Percentiles rank a stretch among this genome's conserved stretches.
Evolutionary conservation across 2,329 filamentous ascomycete genomes (phyloP).

Genomic region (Sarocladiaceae sp.): DNA sequence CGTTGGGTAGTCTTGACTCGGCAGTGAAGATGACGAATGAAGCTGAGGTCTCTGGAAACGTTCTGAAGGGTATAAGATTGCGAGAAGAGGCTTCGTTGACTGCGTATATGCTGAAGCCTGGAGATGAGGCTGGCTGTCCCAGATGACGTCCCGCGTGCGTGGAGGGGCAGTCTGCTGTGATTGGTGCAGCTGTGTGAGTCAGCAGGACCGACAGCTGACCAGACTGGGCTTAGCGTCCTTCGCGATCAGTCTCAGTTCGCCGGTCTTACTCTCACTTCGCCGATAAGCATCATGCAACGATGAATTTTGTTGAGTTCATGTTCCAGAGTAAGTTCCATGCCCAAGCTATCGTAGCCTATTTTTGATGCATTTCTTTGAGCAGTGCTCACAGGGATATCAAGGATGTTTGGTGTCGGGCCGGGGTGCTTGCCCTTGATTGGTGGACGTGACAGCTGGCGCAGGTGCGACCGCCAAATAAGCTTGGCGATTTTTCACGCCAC

Average conservation of each 20-base stretch:
- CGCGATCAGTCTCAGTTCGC: no score
- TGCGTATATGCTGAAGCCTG: background rate
- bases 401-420: background rate
- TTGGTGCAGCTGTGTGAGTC: background rate
- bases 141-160: slow-evolving; percentile 6
- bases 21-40: no score
- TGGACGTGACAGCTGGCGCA: background rate
- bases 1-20: background rate
- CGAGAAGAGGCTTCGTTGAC: background rate
- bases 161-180: background rate
- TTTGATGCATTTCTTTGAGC: background rate
- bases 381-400: background rate
- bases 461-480: background rate
- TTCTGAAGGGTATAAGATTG: no score
- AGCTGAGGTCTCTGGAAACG: no score
- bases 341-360: no score
- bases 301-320: no score
- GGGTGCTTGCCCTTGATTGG: background rate
- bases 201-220: background rate
- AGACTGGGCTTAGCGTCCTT: background rate
- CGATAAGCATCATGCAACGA: no score
- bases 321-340: no score
- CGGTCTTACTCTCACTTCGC: no score
- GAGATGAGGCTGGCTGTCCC: background rate
- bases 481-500: background rate